Conservation (phyloP, 2,329 filamentous ascomycete species). For the Fusarium sp. region DNA sequence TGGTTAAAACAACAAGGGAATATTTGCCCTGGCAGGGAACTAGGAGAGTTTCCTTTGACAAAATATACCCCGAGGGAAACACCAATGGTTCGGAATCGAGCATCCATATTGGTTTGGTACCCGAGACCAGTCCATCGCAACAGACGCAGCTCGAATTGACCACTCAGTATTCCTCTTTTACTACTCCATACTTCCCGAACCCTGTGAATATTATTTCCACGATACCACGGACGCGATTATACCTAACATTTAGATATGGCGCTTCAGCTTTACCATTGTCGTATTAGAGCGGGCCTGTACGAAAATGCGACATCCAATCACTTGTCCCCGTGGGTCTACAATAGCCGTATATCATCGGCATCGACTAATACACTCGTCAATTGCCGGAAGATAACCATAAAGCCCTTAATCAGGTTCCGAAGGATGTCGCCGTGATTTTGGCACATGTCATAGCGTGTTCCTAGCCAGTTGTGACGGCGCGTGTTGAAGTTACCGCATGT, state of each 20-base stretch:
- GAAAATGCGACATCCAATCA: conserved; percentile 38
- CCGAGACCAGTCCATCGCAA: not conserved
- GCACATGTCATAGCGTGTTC: not conserved
- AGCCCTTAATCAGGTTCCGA: not conserved
- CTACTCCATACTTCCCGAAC: not conserved
- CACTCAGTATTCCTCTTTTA: not conserved
- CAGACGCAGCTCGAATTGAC: not conserved
- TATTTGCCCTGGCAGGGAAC: not conserved
- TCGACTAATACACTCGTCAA: conserved; percentile 8
- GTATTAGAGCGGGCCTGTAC: conserved; percentile 8
- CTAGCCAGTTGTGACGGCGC: conserved; percentile 34
- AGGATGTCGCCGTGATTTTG: not conserved
- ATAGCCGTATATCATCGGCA: conserved; percentile 11
- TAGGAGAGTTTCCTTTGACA: not conserved
- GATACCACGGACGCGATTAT: conserved; percentile 1
- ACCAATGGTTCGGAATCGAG: not conserved
- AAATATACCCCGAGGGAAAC: conserved; percentile 1
- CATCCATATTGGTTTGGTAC: not conserved
- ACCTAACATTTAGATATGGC: not conserved
- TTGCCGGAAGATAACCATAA: conserved; percentile 12
- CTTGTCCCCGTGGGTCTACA: conserved; percentile 31
- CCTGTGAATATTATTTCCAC: not conserved
- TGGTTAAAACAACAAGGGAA: not conserved
- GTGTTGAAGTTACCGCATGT: conserved; percentile 30
- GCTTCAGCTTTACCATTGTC: conserved; percentile 1